Evolutionary conservation across 192 early-diverging fungal genomes (phyloP).

Genomic region (Backusella tarrabulga): DNA sequence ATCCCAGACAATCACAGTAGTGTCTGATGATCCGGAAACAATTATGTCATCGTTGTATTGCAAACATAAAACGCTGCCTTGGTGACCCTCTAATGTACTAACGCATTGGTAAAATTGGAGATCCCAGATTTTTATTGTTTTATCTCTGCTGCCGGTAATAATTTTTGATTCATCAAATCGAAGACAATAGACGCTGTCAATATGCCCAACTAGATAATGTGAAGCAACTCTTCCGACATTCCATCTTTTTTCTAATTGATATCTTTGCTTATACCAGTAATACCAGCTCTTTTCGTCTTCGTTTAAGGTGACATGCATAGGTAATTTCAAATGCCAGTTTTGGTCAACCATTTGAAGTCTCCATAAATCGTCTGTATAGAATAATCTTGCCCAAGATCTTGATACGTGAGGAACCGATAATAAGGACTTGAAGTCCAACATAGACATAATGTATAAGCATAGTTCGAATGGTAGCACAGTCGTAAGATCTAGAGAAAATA

Average conservation of each 20-base stretch:
- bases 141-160: conserved; percentile 80
- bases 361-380: conserved; percentile 10
- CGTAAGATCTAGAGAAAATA: conserved; percentile 8
- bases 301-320: neutral
- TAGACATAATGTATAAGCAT: conserved; percentile 9
- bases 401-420: conserved; percentile 6
- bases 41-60: conserved; percentile 79
- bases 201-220: conserved; percentile 71
- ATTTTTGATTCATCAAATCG: conserved; percentile 83
- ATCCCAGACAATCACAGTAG: conserved; percentile 87
- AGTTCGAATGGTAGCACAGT: conserved; percentile 5
- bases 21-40: conserved; percentile 89
- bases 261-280: conserved; percentile 69
- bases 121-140: conserved; percentile 87
- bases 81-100: conserved; percentile 70
- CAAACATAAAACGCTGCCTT: conserved; percentile 75
- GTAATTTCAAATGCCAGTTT: conserved; percentile 13
- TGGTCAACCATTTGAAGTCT: neutral
- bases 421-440: conserved; percentile 9
- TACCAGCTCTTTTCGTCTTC: conserved; percentile 52
- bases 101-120: conserved; percentile 56
- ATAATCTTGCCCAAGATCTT: conserved; percentile 2
- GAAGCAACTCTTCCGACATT: conserved; percentile 40
- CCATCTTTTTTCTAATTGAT: conserved; percentile 68
- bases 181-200: conserved; percentile 88